Conservation (phyloP, 2,329 filamentous ascomycete genomes). For the Ophiosphaerella korrae region DNA sequence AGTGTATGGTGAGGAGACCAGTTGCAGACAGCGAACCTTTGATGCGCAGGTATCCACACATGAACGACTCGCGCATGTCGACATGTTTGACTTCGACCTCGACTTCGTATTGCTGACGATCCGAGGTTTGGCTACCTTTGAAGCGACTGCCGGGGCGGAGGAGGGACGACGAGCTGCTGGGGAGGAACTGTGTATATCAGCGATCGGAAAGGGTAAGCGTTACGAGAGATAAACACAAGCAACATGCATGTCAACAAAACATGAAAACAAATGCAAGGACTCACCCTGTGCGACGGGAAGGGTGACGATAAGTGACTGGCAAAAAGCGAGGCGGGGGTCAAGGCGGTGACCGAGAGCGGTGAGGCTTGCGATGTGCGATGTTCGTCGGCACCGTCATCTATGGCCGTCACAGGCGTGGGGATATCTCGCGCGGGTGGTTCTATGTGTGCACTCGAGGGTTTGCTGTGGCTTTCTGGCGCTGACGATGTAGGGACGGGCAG, state of each 20-base stretch:
- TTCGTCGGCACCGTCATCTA: constrained; percentile 43
- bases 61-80: constrained; percentile 88
- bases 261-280: constrained; percentile 13
- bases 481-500: constrained; percentile 21
- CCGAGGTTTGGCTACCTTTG: constrained; percentile 87
- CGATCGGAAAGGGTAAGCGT: constrained; percentile 12
- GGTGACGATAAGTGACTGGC: constrained; percentile 38
- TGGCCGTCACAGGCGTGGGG: constrained; percentile 45
- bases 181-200: constrained; percentile 63
- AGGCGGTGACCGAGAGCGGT: constrained; percentile 34
- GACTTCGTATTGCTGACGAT: constrained; percentile 91
- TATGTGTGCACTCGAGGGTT: constrained; percentile 38
- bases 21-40: constrained; percentile 67
- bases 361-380: constrained; percentile 40
- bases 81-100: constrained; percentile 97
- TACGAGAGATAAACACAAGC: too few species aligned
- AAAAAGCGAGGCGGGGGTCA: constrained; percentile 27
- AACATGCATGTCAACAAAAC: neutral
- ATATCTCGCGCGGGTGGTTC: constrained; percentile 44
- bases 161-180: constrained; percentile 82
- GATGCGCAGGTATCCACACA: constrained; percentile 94
- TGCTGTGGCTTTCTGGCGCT: constrained; percentile 29
- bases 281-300: constrained; percentile 41
- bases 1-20: constrained; percentile 8
- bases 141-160: constrained; percentile 88